Evolutionary conservation across 192 early-diverging fungal species (phyloP), one percentile per base, ranked within the genome.

Genomic region (Coemansia sp.): DNA sequence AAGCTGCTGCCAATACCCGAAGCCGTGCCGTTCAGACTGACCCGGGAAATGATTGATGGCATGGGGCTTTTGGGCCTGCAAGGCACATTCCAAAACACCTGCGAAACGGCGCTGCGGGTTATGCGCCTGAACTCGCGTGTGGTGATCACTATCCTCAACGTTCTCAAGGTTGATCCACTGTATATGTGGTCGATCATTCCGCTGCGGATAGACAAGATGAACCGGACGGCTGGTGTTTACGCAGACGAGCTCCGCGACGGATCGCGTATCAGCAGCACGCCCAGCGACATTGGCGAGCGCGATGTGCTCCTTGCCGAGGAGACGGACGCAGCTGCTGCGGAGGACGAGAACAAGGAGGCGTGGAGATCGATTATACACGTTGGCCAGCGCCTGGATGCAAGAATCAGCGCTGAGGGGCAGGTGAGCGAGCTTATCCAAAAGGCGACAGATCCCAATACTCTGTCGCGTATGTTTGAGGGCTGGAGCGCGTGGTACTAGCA

Each of bases 131-230:
- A 95, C 59, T 85, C 92, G 49, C 86, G 91, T 54, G 86, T 95
- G 0, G 66, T 96, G 36, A 82, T 91, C 19, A 93, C 92, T 1
- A 84, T 98, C n/a, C 82, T 97, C 14, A 93, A 97, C 71, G 94
- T 96, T 7, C 93, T 97, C 69, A 89, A 94, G 20, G 93, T 94
- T 46, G 95, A 99, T 71, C 95, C 95, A 0, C 78, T 97, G 43
- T 89, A 91, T 54, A 85, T 76, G 63, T 92, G 91, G 91, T 75
- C 77, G 54, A 55, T 83, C 57, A 78, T 76, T 17, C 76, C 77
- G 25, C 42, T 76, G 70, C 69, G 71, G 13, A 64, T 65, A 11
- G 70, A 75, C 62, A 84, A 84, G 61, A 73, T 72, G 40, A 68
- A 76, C 48, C 79, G 74, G 42, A 71, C 61, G 25, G 67, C 57